Base-by-base conservation (phyloP, 306 rosid genomes). In the Glycine soja region DNA sequence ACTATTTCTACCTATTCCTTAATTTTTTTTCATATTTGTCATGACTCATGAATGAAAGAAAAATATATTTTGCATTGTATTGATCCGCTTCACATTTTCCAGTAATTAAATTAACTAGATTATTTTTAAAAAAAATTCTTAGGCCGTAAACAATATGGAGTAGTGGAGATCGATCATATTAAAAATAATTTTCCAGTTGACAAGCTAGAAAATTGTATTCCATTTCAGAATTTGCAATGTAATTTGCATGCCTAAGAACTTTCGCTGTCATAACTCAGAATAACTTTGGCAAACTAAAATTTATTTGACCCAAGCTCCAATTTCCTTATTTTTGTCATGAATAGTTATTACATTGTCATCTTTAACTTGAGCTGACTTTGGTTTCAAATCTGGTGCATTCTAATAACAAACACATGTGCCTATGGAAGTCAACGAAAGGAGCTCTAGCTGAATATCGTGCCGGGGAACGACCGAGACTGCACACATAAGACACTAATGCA, bases 401-500 rank as follows among this genome's bases (percentile, higher is more conserved):
- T 11, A 7, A 42, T 66, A 66, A 66, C 6, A 0, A 66, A 66
- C n/a, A 40, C 50, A 14, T 7, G 72, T 66, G 72, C 1, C 0
- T 42, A 7, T 10, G 2, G 52, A 67, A 43, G 72, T 42, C 72
- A 67, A 67, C 34, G 53, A 67, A 67, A 67, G 52, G 3, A 67
- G 72, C 72, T 67, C n/a, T 3, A 42, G 12, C 3, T 14, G 2
- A 65, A 14, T n/a, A 8, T 65, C 12, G 10, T 74, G 78, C 56
- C 18, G 12, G 34, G 67, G 52, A 53, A 54, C 12, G 15, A 73
- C 10, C 6, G 10, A 72, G 51, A 73, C 16, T 36, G 13, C 12
- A 61, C 40, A 59, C 7, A 61, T 38, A 4, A 3, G 38, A 34
- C 38, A 34, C 19, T 45, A 34, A 51, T 4, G 8, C 12, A 24